Evolutionary conservation across 768 basidiomycete genomes (phyloP), one percentile per base, ranked within the genome.

Genomic region (Pleurotus giganteus): DNA sequence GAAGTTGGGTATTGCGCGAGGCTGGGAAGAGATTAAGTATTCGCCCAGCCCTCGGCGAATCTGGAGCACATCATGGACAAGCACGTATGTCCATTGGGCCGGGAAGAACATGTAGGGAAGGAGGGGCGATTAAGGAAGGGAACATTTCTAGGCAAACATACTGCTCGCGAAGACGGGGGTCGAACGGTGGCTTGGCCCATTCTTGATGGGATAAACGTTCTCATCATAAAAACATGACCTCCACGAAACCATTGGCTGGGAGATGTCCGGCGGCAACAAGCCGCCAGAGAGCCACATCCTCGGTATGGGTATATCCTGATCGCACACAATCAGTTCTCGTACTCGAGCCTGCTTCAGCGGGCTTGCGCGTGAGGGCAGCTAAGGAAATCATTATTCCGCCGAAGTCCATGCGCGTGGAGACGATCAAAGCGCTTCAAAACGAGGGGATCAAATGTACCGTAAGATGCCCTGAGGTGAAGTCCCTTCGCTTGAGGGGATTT

Each of bases 121-220:
- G 58, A 60, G 51, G 53, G 59, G 15, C 45, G 39, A 39, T 53
- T 24, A 31, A 26, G 26, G 29, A 55, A 55, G 49, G 51, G 24
- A 53, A 52, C 19, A 11, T 41, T n/a, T 41, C 15, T 17, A 41
- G 39, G 5, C 6, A 21, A 7, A 17, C 39, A 41, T 41, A 41
- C 19, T 41, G 56, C 42, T 43, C 46, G 17, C 32, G 45, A 36
- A 54, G 47, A 53, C 42, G 21, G 39, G 41, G 4, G n/a, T 41
- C 46, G 24, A 46, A 47, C 31, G 12, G 19, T 41, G 39, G 39
- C 39, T 41, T 21, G 39, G 19, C 39, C 17, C 19, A 5, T 21
- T n/a, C 39, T 21, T 17, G 39, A 41, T 41, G 39, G 12, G 15
- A 41, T 13, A 41, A 41, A 21, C 6, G 6, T 17, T 8, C 19